These are phyloP conservation scores for Vaccinium corymbosum DNA, from an alignment of 148 eudicot genomes.

Conservation along the genomic window DNA sequence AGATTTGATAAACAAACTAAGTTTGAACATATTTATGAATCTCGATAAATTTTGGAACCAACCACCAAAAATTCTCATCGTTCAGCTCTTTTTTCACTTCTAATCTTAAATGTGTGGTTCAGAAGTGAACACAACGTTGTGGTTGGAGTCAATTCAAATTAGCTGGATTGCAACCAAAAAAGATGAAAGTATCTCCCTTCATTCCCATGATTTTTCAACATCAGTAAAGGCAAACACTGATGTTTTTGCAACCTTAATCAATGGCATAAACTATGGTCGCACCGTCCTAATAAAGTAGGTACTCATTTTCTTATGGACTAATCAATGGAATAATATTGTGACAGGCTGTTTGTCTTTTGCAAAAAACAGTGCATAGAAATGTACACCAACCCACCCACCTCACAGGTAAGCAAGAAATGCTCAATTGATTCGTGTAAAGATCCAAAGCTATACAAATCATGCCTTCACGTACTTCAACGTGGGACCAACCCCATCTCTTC, in stretches of 20 bases:
- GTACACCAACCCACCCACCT: not conserved
- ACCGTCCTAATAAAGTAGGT: not conserved
- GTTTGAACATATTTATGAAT: too few relatives aligned
- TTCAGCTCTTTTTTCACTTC: too few relatives aligned
- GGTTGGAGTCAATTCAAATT: too few relatives aligned
- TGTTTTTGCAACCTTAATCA: slow-evolving; percentile 1
- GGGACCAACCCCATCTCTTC: not conserved
- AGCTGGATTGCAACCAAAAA: too few relatives aligned
- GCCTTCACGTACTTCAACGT: not conserved
- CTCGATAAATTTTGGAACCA: too few relatives aligned
- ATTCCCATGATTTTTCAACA: not conserved
- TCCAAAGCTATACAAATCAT: not conserved
- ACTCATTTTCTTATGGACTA: not conserved
- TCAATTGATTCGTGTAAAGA: not conserved
- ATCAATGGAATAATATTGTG: not conserved
- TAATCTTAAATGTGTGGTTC: too few relatives aligned
- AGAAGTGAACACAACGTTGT: too few relatives aligned
- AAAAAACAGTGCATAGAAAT: not conserved
- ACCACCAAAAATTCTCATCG: too few relatives aligned
- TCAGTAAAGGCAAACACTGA: not conserved
- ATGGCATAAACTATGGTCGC: not conserved
- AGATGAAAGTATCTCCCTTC: too few relatives aligned
- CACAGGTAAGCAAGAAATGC: not conserved
- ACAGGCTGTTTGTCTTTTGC: slow-evolving; percentile 7
- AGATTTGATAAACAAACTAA: too few relatives aligned